phyloP scores from a whole-genome alignment of 2,329 filamentous ascomycete genomes.

The Fusarium humuli region DNA sequence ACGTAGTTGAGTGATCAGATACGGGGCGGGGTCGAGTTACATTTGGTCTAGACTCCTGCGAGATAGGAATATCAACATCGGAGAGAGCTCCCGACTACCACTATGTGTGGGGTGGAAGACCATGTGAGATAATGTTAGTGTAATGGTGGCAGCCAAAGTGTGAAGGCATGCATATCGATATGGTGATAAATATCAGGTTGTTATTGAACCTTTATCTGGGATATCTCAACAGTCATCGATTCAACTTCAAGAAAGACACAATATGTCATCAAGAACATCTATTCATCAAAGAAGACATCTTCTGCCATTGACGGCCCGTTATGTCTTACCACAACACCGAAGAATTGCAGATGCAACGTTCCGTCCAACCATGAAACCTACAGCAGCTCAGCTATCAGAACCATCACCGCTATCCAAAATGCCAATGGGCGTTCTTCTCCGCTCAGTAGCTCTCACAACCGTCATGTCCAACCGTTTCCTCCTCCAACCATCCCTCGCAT shows the following conservation, averaged over 20 bases:
- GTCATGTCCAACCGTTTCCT: constrained; percentile 45
- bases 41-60: constrained; percentile 2
- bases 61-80: constrained; percentile 24
- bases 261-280: constrained; percentile 7
- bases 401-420: constrained; percentile 36
- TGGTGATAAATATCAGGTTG: neutral
- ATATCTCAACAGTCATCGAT: neutral
- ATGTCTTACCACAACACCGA: neutral
- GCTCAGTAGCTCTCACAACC: constrained; percentile 45
- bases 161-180: no score
- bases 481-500: constrained; percentile 42
- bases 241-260: neutral
- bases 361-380: constrained; percentile 14
- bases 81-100: neutral
- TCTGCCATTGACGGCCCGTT: neutral
- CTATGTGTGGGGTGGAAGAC: neutral
- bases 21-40: neutral
- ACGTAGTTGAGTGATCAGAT: neutral
- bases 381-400: neutral
- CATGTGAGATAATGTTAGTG: neutral
- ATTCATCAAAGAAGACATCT: neutral
- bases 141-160: no score
- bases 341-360: constrained; percentile 7
- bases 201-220: no score
- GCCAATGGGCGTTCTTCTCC: constrained; percentile 39